These are phyloP conservation scores for Fistulinella prunicolor DNA, from an alignment of 768 basidiomycete genomes.

Conservation along the genomic window DNA sequence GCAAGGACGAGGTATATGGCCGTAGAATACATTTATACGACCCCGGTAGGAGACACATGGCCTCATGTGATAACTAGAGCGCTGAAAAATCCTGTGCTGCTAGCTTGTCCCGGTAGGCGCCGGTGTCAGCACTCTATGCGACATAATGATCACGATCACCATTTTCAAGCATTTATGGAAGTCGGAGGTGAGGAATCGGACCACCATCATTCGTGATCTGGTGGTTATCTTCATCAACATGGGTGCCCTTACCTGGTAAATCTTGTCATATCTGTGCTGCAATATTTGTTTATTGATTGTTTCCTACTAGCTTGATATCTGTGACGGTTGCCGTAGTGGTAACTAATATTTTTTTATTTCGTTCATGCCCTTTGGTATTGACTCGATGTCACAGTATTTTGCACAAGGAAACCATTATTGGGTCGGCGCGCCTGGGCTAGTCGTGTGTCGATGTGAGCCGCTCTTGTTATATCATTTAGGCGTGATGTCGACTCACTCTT, in stretches of 20 bases:
- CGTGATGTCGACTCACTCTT: neutral
- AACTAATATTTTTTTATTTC: neutral
- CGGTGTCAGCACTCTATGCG: conserved; percentile 7
- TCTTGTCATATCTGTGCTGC: neutral
- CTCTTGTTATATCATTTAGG: neutral
- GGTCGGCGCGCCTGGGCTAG: conserved; percentile 6
- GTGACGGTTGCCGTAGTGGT: conserved; percentile 6
- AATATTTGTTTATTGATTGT: neutral
- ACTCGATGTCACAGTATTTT: conserved; percentile 5
- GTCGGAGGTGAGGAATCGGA: conserved; percentile 7
- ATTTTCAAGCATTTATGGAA: conserved; percentile 13
- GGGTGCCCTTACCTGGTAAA: conserved; percentile 15
- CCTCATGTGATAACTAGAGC: neutral
- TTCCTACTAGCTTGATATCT: conserved; percentile 9
- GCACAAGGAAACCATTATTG: conserved; percentile 6
- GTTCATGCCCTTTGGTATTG: neutral
- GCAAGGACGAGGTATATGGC: neutral
- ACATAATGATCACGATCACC: conserved; percentile 9
- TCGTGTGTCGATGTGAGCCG: conserved; percentile 12
- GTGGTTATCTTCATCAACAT: conserved; percentile 14
- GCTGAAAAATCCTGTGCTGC: neutral
- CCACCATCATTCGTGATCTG: conserved; percentile 4
- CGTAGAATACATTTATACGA: conserved; percentile 4
- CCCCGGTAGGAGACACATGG: neutral
- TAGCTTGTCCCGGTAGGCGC: conserved; percentile 10